These are phyloP conservation scores for Cardamine occulta DNA, from an alignment of 345 rosid species.

Conservation along the genomic window DNA sequence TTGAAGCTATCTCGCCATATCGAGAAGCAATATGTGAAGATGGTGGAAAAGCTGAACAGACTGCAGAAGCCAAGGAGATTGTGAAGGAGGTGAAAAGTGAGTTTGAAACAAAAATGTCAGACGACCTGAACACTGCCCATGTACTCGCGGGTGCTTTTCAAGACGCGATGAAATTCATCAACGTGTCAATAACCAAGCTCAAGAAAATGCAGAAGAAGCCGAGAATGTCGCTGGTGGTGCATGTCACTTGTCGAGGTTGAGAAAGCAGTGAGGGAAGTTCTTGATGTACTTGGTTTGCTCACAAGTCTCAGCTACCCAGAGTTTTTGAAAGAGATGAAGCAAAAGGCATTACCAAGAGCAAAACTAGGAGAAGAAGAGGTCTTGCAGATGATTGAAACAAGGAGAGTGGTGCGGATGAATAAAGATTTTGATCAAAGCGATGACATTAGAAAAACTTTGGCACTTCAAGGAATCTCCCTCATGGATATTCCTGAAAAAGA, in stretches of 20 bases:
- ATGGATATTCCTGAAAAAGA: not conserved
- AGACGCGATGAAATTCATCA: conserved; percentile 52
- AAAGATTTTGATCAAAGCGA: not conserved
- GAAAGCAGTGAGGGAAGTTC: not conserved
- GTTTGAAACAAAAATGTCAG: conserved; percentile 54
- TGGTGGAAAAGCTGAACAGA: conserved; percentile 27
- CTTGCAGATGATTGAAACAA: not conserved
- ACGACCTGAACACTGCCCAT: conserved; percentile 66
- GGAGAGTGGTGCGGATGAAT: not conserved
- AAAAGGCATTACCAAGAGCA: not conserved
- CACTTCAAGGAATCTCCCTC: not conserved
- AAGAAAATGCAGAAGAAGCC: conserved; percentile 33
- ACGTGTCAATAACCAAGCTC: conserved; percentile 27
- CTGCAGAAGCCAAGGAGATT: too few relatives aligned
- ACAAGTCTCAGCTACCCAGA: not conserved
- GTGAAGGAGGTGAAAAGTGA: not conserved
- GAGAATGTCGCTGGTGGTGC: not conserved
- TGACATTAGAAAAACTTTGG: not conserved
- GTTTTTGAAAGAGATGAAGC: not conserved
- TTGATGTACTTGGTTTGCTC: not conserved
- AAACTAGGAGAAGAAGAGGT: not conserved
- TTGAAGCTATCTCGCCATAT: conserved; percentile 54
- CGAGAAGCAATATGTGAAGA: conserved; percentile 39
- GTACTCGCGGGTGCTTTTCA: conserved; percentile 56
- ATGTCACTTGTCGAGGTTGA: not conserved